phyloP scores from a whole-genome alignment of 352 stramenopile genomes.

The Albugo laibachii region DNA sequence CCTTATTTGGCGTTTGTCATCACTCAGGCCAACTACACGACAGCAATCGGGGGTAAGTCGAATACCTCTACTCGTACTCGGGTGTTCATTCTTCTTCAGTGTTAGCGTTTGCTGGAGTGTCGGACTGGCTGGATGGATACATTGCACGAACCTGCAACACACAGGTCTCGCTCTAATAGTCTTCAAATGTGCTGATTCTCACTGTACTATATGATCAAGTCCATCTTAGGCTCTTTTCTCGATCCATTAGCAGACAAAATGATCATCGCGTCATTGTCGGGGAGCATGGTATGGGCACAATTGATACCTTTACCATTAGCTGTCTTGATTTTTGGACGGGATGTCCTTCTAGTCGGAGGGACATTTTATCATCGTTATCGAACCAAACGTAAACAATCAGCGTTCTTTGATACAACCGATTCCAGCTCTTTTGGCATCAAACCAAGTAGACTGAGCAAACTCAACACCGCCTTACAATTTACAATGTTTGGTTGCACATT shows the following conservation, averaged over 20 bases:
- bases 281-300: constrained; percentile 51
- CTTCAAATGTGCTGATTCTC: background rate
- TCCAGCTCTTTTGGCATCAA: constrained; percentile 42
- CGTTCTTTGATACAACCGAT: constrained; percentile 66
- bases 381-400: constrained; percentile 41
- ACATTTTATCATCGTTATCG: constrained; percentile 58
- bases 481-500: constrained; percentile 47
- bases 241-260: constrained; percentile 71
- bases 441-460: constrained; percentile 48
- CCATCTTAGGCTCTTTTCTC: constrained; percentile 62
- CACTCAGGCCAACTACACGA: constrained; percentile 35
- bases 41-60: constrained; percentile 37
- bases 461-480: constrained; percentile 66
- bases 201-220: constrained; percentile 10
- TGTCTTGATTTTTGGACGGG: constrained; percentile 46
- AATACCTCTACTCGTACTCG: background rate
- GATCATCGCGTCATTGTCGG: constrained; percentile 46
- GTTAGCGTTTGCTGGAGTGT: constrained; percentile 42
- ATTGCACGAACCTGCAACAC: constrained; percentile 56
- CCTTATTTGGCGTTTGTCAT: constrained; percentile 63
- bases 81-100: constrained; percentile 14
- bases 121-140: constrained; percentile 68
- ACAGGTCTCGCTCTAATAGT: constrained; percentile 13
- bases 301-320: constrained; percentile 41
- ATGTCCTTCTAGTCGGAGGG: constrained; percentile 47